Conservation (phyloP, 2,329 filamentous ascomycete species). For the Phialophora expanda region DNA sequence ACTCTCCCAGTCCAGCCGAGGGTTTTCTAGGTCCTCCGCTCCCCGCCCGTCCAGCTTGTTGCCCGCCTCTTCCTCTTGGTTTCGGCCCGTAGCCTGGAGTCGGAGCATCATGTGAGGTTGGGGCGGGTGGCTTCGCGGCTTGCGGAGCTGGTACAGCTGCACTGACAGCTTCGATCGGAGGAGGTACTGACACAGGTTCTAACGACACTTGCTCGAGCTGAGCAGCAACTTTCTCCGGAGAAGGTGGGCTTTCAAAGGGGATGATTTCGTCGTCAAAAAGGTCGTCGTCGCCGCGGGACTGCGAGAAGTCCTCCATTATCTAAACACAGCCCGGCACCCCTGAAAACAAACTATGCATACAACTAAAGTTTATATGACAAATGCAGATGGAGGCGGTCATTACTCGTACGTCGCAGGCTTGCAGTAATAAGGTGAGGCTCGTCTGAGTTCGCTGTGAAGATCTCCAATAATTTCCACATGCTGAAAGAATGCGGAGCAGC, state of each 20-base stretch:
- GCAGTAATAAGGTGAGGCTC: neutral
- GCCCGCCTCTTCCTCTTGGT: slow-evolving; percentile 22
- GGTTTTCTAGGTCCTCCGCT: slow-evolving; percentile 26
- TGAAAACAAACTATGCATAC: neutral
- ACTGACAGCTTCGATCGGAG: slow-evolving; percentile 16
- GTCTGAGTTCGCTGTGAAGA: neutral
- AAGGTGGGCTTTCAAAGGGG: slow-evolving; percentile 47
- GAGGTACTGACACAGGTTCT: slow-evolving; percentile 18
- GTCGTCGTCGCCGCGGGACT: slow-evolving; percentile 57
- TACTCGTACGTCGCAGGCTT: neutral
- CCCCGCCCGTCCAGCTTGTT: slow-evolving; percentile 26
- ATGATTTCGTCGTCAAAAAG: slow-evolving; percentile 59
- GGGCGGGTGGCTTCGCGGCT: slow-evolving; percentile 3
- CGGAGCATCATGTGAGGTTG: slow-evolving; percentile 11
- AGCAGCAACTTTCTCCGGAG: slow-evolving; percentile 35
- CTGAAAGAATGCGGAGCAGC: neutral
- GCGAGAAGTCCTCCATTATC: slow-evolving; percentile 55
- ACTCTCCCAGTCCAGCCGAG: slow-evolving; percentile 35
- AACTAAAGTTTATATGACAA: neutral
- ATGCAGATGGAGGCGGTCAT: neutral
- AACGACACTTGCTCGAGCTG: slow-evolving; percentile 32
- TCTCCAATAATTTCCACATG: neutral
- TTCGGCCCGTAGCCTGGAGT: slow-evolving; percentile 24
- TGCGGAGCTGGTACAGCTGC: neutral
- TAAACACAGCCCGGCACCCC: neutral